phyloP scores from a whole-genome alignment of 306 rosid species.

The Oxytropis ochrocephala region DNA sequence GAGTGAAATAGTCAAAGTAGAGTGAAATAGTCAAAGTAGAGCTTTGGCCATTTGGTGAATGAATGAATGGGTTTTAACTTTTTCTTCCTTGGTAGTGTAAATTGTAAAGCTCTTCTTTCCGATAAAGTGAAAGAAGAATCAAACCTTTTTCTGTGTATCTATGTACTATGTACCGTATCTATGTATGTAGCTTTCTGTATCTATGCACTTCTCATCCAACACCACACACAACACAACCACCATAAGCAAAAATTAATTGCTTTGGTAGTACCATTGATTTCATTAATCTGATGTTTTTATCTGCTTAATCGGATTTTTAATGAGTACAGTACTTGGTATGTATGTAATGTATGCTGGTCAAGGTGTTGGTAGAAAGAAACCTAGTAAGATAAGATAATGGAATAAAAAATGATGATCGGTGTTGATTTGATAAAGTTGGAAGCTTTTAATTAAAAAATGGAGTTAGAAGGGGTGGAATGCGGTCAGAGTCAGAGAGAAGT shows the following conservation, averaged over 20 bases:
- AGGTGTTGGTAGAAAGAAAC: not conserved
- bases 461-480: conserved; percentile 19
- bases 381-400: not conserved
- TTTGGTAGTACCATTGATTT: not conserved
- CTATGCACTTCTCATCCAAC: not conserved
- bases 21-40: conserved; percentile 2
- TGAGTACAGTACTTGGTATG: too few relatives aligned
- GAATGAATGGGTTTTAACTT: not conserved
- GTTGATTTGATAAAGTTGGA: conserved; percentile 19
- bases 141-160: conserved; percentile 19
- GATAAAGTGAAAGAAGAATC: conserved; percentile 34
- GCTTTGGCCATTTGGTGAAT: conserved; percentile 10
- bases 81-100: conserved; percentile 18
- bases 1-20: conserved; percentile 2
- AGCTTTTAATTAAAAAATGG: conserved; percentile 20
- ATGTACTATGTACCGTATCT: not conserved
- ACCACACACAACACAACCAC: not conserved
- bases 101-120: conserved; percentile 44
- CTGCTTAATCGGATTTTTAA: not conserved
- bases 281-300: not conserved
- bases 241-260: not conserved
- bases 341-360: not conserved
- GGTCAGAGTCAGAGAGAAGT: conserved; percentile 42
- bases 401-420: not conserved
- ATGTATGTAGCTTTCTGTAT: not conserved